Conservation (phyloP, 129 eudicot genomes). For the Flaveria brownii region DNA sequence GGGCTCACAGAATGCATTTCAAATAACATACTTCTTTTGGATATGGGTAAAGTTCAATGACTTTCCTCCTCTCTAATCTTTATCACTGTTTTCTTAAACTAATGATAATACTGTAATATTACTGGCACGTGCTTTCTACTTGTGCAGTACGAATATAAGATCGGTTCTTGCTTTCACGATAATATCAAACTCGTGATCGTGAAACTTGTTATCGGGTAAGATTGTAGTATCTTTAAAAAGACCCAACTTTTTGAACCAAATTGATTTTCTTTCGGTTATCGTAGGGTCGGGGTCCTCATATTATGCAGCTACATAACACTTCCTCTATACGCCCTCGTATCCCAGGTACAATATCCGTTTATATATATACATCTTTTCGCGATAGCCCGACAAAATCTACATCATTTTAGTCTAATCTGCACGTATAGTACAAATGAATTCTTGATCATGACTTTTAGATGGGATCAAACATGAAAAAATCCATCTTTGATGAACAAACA, state of each 20-base stretch:
- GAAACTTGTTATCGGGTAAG: slow-evolving; percentile 72
- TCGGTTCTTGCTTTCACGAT: slow-evolving; percentile 77
- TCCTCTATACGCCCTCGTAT: slow-evolving; percentile 84
- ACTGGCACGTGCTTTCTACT: slow-evolving; percentile 13
- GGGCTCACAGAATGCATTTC: slow-evolving; percentile 89
- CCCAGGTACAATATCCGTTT: slow-evolving; percentile 60
- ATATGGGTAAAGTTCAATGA: slow-evolving; percentile 64
- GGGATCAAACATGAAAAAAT: slow-evolving; percentile 81
- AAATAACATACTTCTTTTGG: slow-evolving; percentile 83
- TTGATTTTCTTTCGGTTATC: slow-evolving; percentile 5
- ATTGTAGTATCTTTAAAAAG: background rate
- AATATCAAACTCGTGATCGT: slow-evolving; percentile 42
- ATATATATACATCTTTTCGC: background rate
- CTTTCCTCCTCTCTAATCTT: background rate
- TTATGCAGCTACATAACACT: slow-evolving; percentile 93
- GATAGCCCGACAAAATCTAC: too few species aligned
- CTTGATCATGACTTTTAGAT: slow-evolving; percentile 41
- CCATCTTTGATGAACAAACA: slow-evolving; percentile 85
- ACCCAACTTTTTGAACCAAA: background rate
- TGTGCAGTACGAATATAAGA: slow-evolving; percentile 73
- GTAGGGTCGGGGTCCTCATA: slow-evolving; percentile 60
- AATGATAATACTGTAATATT: background rate
- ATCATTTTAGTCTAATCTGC: background rate
- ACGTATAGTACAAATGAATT: background rate
- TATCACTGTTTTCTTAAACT: background rate